phyloP scores from a whole-genome alignment of 1,284 basidiomycete species.

The Naganishia sp. region DNA sequence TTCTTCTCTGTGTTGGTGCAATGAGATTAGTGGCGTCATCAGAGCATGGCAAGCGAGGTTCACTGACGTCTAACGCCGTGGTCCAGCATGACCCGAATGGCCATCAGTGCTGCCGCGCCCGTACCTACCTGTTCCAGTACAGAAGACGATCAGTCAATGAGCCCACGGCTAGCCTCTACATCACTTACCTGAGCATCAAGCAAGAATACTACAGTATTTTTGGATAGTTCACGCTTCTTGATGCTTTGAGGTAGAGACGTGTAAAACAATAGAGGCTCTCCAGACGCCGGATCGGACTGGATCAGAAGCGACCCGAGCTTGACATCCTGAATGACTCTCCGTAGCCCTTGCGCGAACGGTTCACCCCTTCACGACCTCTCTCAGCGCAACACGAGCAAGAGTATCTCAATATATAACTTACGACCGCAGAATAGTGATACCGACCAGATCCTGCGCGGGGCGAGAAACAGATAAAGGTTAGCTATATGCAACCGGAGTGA shows the following conservation, averaged over 20 bases:
- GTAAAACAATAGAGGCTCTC: constrained; percentile 85
- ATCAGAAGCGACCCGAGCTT: constrained; percentile 86
- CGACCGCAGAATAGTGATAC: constrained; percentile 51
- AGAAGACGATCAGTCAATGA: not conserved
- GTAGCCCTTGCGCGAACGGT: constrained; percentile 85
- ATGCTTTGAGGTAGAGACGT: constrained; percentile 73
- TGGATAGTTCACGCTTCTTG: constrained; percentile 65
- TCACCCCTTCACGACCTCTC: constrained; percentile 63
- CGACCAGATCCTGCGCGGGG: constrained; percentile 42
- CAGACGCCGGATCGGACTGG: constrained; percentile 78
- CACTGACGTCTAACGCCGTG: constrained; percentile 71
- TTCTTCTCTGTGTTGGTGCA: constrained; percentile 79
- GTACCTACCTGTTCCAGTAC: constrained; percentile 74
- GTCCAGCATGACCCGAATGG: constrained; percentile 89
- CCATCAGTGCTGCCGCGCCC: constrained; percentile 88
- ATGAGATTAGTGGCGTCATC: constrained; percentile 10
- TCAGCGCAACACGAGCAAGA: not conserved
- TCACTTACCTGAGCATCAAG: constrained; percentile 77
- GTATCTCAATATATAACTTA: not conserved
- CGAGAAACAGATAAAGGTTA: not conserved
- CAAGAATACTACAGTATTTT: constrained; percentile 79
- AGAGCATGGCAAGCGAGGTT: not conserved
- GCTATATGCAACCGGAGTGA: not conserved
- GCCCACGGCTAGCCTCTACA: not conserved
- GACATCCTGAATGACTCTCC: constrained; percentile 82